A percentile compares a stretch with the other conserved stretches of the same genome.
Conservation (phyloP, 139 green algal species). For the Micromonas commoda region DNA sequence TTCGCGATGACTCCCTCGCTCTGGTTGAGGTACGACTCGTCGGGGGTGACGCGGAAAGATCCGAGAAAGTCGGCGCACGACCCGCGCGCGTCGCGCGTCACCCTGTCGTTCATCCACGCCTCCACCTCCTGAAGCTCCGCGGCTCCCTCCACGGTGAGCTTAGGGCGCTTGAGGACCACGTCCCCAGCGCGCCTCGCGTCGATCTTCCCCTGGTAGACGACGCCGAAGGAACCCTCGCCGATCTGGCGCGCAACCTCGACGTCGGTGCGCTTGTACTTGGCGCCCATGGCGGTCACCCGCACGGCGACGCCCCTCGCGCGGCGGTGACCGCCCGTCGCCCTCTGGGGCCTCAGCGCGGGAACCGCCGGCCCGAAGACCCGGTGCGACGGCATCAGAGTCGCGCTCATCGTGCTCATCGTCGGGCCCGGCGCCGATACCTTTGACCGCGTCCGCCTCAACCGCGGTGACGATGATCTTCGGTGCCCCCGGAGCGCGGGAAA, state of each 20-base stretch:
- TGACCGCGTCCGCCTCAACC: too few relatives aligned
- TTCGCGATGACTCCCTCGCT: neutral
- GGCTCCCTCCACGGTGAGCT: slow-evolving; percentile 21
- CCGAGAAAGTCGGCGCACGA: slow-evolving; percentile 75
- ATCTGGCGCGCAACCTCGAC: slow-evolving; percentile 37
- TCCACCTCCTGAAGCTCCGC: slow-evolving; percentile 54
- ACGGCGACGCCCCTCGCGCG: neutral
- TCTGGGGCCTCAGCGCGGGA: too few relatives aligned
- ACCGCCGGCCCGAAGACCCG: too few relatives aligned
- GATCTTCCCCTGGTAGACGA: slow-evolving; percentile 69
- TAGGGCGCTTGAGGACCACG: slow-evolving; percentile 14
- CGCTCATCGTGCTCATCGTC: too few relatives aligned
- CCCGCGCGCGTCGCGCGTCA: slow-evolving; percentile 59
- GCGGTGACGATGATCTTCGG: too few relatives aligned
- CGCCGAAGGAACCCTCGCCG: slow-evolving; percentile 84
- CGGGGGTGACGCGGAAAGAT: slow-evolving; percentile 61
- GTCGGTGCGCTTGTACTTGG: slow-evolving; percentile 1
- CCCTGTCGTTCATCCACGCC: slow-evolving; percentile 97
- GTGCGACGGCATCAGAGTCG: too few relatives aligned
- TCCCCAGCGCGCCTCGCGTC: neutral
- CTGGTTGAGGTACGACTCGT: neutral
- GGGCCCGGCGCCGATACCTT: too few relatives aligned
- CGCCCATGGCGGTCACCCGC: neutral
- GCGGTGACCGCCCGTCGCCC: too few relatives aligned
- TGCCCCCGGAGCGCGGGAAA: too few relatives aligned